Conservation (phyloP, 75 land plant genomes). For the Sequoiadendron giganteum region DNA sequence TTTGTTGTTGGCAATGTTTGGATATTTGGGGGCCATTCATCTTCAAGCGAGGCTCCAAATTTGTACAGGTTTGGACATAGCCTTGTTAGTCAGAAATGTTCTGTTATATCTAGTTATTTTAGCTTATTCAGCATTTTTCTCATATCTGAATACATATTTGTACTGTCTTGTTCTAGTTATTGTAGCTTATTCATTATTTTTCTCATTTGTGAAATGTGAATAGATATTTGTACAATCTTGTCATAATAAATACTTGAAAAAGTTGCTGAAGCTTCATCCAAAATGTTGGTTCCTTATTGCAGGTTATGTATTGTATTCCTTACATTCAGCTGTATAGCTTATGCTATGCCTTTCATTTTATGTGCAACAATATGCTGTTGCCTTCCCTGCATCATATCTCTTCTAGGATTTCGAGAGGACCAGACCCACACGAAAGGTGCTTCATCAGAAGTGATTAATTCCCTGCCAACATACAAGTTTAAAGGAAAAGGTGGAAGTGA, state of each 20-base stretch:
- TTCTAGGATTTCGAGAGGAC: constrained; percentile 79
- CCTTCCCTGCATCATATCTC: constrained; percentile 90
- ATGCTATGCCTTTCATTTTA: constrained; percentile 95
- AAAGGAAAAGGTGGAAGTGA: constrained; percentile 40
- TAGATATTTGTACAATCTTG: not conserved
- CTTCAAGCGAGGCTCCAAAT: constrained; percentile 85
- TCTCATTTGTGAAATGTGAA: not conserved
- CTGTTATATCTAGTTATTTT: not conserved
- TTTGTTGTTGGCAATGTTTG: constrained; percentile 98
- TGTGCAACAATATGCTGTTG: constrained; percentile 95
- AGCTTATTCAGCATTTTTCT: not conserved
- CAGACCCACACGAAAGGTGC: constrained; percentile 73
- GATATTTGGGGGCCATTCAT: constrained; percentile 93
- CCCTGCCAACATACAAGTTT: constrained; percentile 84
- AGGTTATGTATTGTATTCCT: constrained; percentile 93
- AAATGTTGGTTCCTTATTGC: constrained; percentile 12
- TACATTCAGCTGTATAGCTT: constrained; percentile 92
- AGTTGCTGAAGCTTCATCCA: not conserved
- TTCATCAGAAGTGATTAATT: constrained; percentile 60
- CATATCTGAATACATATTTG: not conserved
- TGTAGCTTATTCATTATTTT: not conserved
- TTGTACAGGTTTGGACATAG: constrained; percentile 75
- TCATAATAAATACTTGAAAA: not conserved
- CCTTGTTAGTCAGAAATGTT: not conserved
- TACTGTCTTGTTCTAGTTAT: not conserved